phyloP scores from a whole-genome alignment of 192 early-diverging fungal species.

The Gaertneriomyces sp. region DNA sequence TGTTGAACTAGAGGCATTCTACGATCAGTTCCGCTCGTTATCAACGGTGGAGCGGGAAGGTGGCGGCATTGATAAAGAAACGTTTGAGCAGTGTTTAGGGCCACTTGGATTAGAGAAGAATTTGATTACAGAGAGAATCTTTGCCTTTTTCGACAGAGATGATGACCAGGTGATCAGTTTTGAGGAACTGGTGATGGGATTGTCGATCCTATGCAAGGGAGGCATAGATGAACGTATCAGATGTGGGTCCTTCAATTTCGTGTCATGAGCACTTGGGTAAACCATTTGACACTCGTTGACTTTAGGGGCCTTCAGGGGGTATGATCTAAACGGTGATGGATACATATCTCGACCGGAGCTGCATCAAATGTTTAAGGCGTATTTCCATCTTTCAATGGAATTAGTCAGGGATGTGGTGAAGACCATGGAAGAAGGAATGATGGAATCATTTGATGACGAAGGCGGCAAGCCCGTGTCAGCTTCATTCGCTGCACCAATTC shows the following conservation, averaged over 20 bases:
- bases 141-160: constrained; percentile 86
- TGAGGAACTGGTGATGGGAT: constrained; percentile 75
- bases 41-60: constrained; percentile 53
- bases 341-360: constrained; percentile 79
- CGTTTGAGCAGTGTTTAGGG: constrained; percentile 84
- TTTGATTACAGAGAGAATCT: constrained; percentile 82
- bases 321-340: constrained; percentile 87
- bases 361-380: constrained; percentile 86
- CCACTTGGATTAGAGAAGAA: constrained; percentile 78
- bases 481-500: constrained; percentile 68
- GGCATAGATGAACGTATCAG: constrained; percentile 85
- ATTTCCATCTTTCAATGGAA: constrained; percentile 85
- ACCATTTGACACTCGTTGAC: neutral
- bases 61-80: constrained; percentile 71
- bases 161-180: constrained; percentile 73
- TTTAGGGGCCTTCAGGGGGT: constrained; percentile 81
- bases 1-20: constrained; percentile 81
- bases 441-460: constrained; percentile 77
- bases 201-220: constrained; percentile 80
- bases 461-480: constrained; percentile 83
- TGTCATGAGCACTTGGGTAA: neutral
- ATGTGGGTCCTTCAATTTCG: constrained; percentile 46
- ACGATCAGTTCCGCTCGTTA: constrained; percentile 80
- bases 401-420: constrained; percentile 85
- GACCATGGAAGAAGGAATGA: constrained; percentile 82